Evolutionary conservation across 768 basidiomycete genomes (phyloP).

Genomic region (Leccinum rimulosum): DNA sequence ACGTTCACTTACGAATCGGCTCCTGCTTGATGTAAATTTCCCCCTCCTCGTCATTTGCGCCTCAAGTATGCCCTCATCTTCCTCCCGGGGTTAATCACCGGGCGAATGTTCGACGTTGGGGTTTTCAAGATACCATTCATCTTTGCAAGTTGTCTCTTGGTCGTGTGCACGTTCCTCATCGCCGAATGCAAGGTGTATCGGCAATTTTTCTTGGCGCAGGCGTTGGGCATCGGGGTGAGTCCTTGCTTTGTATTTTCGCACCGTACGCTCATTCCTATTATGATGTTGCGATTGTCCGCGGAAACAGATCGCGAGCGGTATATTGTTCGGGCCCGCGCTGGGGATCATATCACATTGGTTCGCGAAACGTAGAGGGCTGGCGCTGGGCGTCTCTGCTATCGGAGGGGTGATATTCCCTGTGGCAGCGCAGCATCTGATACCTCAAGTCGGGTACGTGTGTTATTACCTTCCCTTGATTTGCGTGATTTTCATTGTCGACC

Average conservation of each 20-base stretch:
- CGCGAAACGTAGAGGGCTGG: constrained; percentile 51
- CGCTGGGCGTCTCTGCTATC: constrained; percentile 60
- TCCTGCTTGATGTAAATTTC: not conserved
- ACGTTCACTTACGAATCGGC: not conserved
- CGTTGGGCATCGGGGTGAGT: constrained; percentile 62
- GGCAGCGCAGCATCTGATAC: constrained; percentile 51
- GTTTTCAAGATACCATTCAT: constrained; percentile 53
- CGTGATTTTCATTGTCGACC: not conserved
- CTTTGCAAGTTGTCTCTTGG: constrained; percentile 46
- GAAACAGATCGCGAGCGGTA: constrained; percentile 42
- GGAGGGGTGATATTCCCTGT: constrained; percentile 73
- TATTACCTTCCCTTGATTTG: not conserved
- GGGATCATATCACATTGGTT: constrained; percentile 75
- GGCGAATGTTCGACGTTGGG: constrained; percentile 73
- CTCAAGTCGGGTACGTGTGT: constrained; percentile 48
- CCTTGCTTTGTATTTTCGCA: too few species aligned
- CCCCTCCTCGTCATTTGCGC: not conserved
- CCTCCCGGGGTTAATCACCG: constrained; percentile 59
- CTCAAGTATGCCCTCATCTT: constrained; percentile 60
- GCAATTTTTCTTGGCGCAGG: constrained; percentile 79
- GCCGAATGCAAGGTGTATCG: constrained; percentile 73
- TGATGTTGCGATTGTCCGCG: not conserved
- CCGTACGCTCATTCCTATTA: not conserved
- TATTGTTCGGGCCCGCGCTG: constrained; percentile 60
- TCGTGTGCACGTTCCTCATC: constrained; percentile 59